These are phyloP conservation scores for Candida awuae DNA, from an alignment of 805 yeast genomes.

Conservation along the genomic window DNA sequence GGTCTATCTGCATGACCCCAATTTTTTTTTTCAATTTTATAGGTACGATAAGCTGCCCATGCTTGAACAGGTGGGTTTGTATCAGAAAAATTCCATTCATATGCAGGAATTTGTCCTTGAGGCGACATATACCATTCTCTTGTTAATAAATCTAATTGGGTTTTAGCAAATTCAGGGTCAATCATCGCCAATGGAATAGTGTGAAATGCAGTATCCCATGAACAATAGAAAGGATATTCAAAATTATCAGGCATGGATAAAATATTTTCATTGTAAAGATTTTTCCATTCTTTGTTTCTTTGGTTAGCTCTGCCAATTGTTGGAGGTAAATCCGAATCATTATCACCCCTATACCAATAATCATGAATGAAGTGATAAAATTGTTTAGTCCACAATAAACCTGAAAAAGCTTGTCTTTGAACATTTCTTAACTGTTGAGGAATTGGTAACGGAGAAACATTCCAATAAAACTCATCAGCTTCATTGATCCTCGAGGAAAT, in stretches of 20 bases:
- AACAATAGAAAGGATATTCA: constrained; percentile 94
- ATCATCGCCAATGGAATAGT: constrained; percentile 88
- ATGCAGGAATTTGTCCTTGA: constrained; percentile 95
- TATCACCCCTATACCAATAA: constrained; percentile 86
- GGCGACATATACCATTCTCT: constrained; percentile 98
- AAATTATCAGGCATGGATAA: constrained; percentile 89
- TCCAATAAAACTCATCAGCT: constrained; percentile 90
- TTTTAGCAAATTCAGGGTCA: constrained; percentile 87
- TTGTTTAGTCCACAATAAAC: constrained; percentile 89
- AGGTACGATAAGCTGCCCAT: constrained; percentile 85
- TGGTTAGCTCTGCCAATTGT: constrained; percentile 75
- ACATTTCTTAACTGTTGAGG: constrained; percentile 71
- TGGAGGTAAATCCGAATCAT: constrained; percentile 65
- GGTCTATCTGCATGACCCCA: constrained; percentile 74
- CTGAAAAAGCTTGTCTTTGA: constrained; percentile 92
- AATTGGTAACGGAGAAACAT: constrained; percentile 76
- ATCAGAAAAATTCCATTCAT: constrained; percentile 92
- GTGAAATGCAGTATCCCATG: constrained; percentile 96
- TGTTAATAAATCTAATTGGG: constrained; percentile 74
- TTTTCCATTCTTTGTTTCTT: constrained; percentile 86
- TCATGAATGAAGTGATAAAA: constrained; percentile 79
- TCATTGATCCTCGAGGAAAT: constrained; percentile 71
- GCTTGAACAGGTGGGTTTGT: constrained; percentile 98
- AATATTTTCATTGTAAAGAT: constrained; percentile 79
- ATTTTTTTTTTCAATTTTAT: constrained; percentile 78